These are phyloP conservation scores for Suillus weaverae DNA, from an alignment of 768 basidiomycete genomes.

Conservation along the genomic window DNA sequence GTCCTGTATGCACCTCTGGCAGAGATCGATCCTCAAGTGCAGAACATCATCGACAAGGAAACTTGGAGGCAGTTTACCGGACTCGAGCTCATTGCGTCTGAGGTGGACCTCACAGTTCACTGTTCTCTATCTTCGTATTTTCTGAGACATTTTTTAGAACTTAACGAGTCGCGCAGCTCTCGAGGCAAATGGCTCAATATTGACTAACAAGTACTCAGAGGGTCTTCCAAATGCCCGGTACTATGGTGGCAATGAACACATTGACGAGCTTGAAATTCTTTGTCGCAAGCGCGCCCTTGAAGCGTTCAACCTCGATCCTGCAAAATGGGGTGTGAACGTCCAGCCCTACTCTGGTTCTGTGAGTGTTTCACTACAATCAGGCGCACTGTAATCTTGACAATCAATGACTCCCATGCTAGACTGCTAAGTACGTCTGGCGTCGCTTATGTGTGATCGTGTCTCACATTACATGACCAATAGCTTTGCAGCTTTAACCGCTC, in stretches of 20 bases:
- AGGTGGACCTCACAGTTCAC: conserved; percentile 52
- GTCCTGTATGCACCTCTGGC: conserved; percentile 84
- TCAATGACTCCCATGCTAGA: conserved; percentile 42
- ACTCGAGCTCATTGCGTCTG: conserved; percentile 97
- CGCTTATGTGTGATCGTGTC: neutral
- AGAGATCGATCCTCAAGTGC: conserved; percentile 91
- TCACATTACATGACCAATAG: conserved; percentile 38
- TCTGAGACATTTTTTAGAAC: conserved; percentile 55
- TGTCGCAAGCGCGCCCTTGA: conserved; percentile 94
- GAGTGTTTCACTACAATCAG: conserved; percentile 32
- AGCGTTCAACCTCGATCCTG: conserved; percentile 93
- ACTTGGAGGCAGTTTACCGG: conserved; percentile 98
- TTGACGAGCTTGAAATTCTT: conserved; percentile 93
- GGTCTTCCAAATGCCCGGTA: conserved; percentile 97
- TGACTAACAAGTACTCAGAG: conserved; percentile 99
- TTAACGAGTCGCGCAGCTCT: conserved; percentile 93
- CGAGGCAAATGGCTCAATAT: conserved; percentile 97
- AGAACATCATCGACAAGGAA: conserved; percentile 98
- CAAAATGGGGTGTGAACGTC: conserved; percentile 97
- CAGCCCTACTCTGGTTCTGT: conserved; percentile 96
- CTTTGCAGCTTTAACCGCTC: conserved; percentile 95
- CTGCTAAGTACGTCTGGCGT: conserved; percentile 71
- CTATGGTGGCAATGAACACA: conserved; percentile 97
- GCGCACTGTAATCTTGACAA: conserved; percentile 17
- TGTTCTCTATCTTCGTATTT: neutral